Evolutionary conservation across 2,329 filamentous ascomycete genomes (phyloP).

Genomic region (Stagonosporopsis cucurbitacearum): DNA sequence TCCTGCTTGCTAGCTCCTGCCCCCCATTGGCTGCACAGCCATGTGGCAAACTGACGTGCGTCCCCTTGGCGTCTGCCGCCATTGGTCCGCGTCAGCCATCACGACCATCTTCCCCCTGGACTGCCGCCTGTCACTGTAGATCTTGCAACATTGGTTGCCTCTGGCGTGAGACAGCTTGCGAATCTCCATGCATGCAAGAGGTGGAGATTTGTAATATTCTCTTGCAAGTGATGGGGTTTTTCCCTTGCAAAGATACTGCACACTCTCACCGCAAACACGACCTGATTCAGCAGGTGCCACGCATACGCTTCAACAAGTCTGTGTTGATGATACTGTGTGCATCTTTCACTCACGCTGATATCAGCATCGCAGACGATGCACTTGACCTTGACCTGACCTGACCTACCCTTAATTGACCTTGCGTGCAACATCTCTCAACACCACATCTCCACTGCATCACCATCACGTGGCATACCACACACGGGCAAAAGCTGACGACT

Average conservation of each 20-base stretch:
- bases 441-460: too few species aligned
- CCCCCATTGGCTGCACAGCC: slow-evolving; percentile 5
- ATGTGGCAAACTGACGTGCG: slow-evolving; percentile 17
- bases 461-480: too few species aligned
- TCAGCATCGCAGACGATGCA: background rate
- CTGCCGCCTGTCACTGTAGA: slow-evolving; percentile 10
- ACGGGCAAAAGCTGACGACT: slow-evolving; percentile 19
- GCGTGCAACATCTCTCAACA: too few species aligned
- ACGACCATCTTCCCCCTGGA: slow-evolving; percentile 1
- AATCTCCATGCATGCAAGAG: background rate
- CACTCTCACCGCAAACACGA: slow-evolving; percentile 2
- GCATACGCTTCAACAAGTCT: background rate
- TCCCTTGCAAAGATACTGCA: too few species aligned
- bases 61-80: slow-evolving; percentile 1
- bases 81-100: slow-evolving; percentile 16
- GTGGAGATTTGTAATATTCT: too few species aligned
- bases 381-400: background rate
- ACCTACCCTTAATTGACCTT: too few species aligned
- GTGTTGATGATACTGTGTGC: too few species aligned
- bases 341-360: too few species aligned
- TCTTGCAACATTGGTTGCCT: slow-evolving; percentile 21
- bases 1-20: background rate
- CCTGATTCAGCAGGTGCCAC: background rate
- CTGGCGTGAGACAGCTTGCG: slow-evolving; percentile 16
- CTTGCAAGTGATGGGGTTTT: too few species aligned